A percentile compares a stretch with the other conserved stretches of the same genome.
phyloP scores from a whole-genome alignment of 2,329 filamentous ascomycete genomes.

The Colletotrichum sp. region DNA sequence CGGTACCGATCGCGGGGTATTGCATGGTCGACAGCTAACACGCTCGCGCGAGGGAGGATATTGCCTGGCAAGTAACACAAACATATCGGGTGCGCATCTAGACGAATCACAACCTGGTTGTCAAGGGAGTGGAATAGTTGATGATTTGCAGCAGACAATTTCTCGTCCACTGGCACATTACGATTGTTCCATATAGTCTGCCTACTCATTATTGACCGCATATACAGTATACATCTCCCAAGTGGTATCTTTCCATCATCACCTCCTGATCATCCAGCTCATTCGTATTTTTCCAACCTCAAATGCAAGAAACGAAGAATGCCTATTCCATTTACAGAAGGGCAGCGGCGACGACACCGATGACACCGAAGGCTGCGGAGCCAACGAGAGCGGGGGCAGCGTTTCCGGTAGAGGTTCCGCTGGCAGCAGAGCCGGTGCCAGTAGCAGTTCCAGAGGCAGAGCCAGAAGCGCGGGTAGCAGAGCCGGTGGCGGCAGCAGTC shows the following conservation, averaged over 20 bases:
- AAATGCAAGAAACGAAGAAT: not conserved
- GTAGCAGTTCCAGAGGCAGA: slow-evolving; percentile 20
- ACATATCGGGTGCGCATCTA: not conserved
- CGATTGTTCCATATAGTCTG: not conserved
- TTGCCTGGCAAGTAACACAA: not conserved
- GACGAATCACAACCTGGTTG: not conserved
- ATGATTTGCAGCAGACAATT: not conserved
- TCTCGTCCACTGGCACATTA: not conserved
- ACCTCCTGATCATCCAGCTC: not conserved
- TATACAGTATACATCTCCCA: not conserved
- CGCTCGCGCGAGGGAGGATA: not conserved
- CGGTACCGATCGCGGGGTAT: not conserved
- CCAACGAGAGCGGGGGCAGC: slow-evolving; percentile 41
- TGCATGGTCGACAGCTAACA: not conserved
- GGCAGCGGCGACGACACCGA: slow-evolving; percentile 55
- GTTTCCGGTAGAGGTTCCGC: slow-evolving; percentile 28
- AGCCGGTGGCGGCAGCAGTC: slow-evolving; percentile 27
- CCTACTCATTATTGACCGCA: slow-evolving; percentile 1
- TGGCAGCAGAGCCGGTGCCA: slow-evolving; percentile 23
- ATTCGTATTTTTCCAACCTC: not conserved
- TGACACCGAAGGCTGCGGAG: slow-evolving; percentile 45
- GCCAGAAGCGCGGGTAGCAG: slow-evolving; percentile 17
- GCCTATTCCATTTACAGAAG: slow-evolving; percentile 44
- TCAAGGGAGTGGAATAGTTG: not conserved
- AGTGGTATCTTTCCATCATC: slow-evolving; percentile 7